Evolutionary conservation across 2,329 filamentous ascomycete species (phyloP), one percentile per base, ranked within the genome.

Genomic region (Alternaria sp.): DNA sequence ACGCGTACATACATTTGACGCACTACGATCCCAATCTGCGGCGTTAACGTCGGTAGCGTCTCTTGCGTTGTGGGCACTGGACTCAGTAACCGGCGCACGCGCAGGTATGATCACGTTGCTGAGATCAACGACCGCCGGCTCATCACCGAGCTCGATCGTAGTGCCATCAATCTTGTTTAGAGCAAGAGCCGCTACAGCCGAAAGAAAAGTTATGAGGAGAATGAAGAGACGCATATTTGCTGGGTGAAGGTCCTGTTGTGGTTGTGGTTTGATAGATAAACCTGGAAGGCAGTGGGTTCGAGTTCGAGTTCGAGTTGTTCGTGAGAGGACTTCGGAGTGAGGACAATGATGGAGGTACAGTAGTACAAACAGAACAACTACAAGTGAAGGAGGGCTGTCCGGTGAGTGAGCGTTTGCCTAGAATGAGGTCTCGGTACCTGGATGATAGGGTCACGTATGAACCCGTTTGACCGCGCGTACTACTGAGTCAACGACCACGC

Each of bases 61-160:
- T 5, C 20, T 10, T 12, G 8, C 36, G 2, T 16, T 34, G 20
- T 36, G 9, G 20, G 36, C 10, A 14, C 32, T n/a, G 14, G 30
- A 50, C 20, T 22, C 20, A 20, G 18, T 36, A 4, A 34, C 46
- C 11, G 16, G 25, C 2, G 34, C 34, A 4, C 22, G 22, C 22
- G n/a, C 22, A 52, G 53, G 53, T 8, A 45, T 32, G 52, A 55
- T 55, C 40, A 55, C 52, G 2, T 46, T 25, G 41, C 52, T 46
- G 52, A 45, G 30, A 18, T 55, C 52, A 41, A 55, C 20, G 11
- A 46, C 36, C 43, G 28, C 46, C 8, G 53, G 53, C 41, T 27
- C 30, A 22, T 46, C 53, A 28, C 41, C 4, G 16, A 55, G 30
- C 34, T 46, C 53, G 28, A 55, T 43, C 41, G 30, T 28, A 22